Evolutionary conservation across 352 stramenopile genomes (phyloP).

Genomic region (Albugo candida): DNA sequence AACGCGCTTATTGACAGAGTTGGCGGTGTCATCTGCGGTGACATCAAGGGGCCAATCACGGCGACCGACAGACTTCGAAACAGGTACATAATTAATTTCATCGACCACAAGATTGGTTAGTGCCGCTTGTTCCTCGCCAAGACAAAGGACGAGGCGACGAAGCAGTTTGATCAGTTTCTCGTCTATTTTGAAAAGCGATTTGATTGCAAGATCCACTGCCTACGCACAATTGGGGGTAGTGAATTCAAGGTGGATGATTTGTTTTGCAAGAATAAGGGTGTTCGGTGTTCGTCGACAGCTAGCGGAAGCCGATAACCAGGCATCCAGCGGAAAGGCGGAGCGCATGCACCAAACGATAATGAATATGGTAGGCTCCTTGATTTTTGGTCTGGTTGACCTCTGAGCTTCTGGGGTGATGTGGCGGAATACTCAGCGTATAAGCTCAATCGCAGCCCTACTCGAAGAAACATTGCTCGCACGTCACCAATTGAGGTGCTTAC

Average conservation of each 20-base stretch:
- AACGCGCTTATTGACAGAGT: too few species aligned
- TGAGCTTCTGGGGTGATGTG: not conserved
- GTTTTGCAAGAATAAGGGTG: not conserved
- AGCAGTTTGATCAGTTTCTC: too few species aligned
- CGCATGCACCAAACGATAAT: not conserved
- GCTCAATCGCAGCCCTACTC: not conserved
- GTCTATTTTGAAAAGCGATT: too few species aligned
- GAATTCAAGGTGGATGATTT: not conserved
- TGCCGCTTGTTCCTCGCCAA: too few species aligned
- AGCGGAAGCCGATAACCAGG: not conserved
- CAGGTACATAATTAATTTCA: too few species aligned
- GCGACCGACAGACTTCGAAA: too few species aligned
- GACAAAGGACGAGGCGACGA: too few species aligned
- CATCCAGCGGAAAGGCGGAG: not conserved
- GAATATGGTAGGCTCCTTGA: too few species aligned
- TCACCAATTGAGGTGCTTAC: slow-evolving; percentile 1
- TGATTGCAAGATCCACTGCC: too few species aligned
- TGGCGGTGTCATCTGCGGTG: too few species aligned
- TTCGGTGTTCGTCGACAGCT: not conserved
- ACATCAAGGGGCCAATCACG: too few species aligned
- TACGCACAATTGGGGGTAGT: not conserved
- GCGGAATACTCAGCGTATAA: not conserved
- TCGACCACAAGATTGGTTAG: too few species aligned
- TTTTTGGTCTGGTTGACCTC: not conserved
- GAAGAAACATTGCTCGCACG: not conserved